Percentiles rank a stretch among this genome's conserved stretches.
Conservation (phyloP, 805 yeast species). For the Candida peoriensis region DNA sequence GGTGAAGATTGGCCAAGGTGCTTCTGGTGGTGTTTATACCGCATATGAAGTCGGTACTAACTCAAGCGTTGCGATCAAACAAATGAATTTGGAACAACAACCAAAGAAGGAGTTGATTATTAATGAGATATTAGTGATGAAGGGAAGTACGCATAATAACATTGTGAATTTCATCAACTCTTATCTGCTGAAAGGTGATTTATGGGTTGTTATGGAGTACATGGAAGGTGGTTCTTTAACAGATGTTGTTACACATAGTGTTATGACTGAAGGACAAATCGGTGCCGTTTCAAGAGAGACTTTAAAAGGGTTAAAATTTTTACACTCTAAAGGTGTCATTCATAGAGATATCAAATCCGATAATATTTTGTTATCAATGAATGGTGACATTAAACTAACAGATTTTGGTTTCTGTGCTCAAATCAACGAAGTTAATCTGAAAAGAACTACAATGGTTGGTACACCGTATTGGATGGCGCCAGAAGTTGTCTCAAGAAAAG, state of each 20-base stretch:
- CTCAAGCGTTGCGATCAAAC: slow-evolving; percentile 84
- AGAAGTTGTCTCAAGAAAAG: slow-evolving; percentile 91
- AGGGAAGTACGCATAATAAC: slow-evolving; percentile 81
- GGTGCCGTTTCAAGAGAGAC: slow-evolving; percentile 95
- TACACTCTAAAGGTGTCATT: slow-evolving; percentile 88
- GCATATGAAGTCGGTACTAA: slow-evolving; percentile 60
- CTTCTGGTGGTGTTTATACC: slow-evolving; percentile 94
- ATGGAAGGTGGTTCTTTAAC: slow-evolving; percentile 99
- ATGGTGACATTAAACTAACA: slow-evolving; percentile 88
- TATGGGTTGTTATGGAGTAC: slow-evolving; percentile 98
- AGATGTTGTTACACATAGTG: slow-evolving; percentile 86
- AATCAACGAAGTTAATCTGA: slow-evolving; percentile 70
- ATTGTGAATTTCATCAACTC: slow-evolving; percentile 93
- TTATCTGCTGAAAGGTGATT: slow-evolving; percentile 65
- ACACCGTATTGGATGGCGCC: slow-evolving; percentile 99
- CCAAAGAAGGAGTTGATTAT: slow-evolving; percentile 94
- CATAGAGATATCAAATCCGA: slow-evolving; percentile 97
- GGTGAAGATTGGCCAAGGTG: slow-evolving; percentile 94
- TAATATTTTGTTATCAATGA: slow-evolving; percentile 75
- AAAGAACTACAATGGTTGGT: slow-evolving; percentile 98
- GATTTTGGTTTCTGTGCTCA: slow-evolving; percentile 98
- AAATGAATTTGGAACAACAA: slow-evolving; percentile 91
- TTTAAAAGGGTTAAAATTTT: slow-evolving; percentile 73
- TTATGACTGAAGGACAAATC: slow-evolving; percentile 90
- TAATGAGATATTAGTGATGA: slow-evolving; percentile 94